Evolutionary conservation across 2,329 filamentous ascomycete genomes (phyloP).

Genomic region (Trematosphaeria pertusa): DNA sequence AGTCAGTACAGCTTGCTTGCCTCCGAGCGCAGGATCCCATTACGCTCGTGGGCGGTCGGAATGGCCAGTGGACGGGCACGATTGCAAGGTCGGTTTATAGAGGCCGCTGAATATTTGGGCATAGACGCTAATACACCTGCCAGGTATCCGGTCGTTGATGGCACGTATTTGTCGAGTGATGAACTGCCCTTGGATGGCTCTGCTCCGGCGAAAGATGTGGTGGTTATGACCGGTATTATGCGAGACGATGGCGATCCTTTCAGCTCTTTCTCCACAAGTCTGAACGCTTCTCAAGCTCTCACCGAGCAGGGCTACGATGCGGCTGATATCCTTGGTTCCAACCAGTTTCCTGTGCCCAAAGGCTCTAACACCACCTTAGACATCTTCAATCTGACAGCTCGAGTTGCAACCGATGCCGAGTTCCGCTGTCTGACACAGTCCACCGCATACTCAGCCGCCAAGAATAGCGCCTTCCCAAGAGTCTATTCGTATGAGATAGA

Average conservation of each 20-base stretch:
- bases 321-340: conserved; percentile 20
- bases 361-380: conserved; percentile 40
- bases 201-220: conserved; percentile 24
- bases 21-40: conserved; percentile 30
- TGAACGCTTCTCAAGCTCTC: conserved; percentile 29
- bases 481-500: conserved; percentile 43
- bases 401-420: conserved; percentile 37
- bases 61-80: conserved; percentile 10
- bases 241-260: conserved; percentile 42
- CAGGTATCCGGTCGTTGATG: conserved; percentile 44
- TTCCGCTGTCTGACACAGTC: conserved; percentile 43
- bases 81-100: conserved; percentile 17
- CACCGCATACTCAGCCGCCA: conserved; percentile 29
- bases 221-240: conserved; percentile 38
- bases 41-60: conserved; percentile 19
- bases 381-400: conserved; percentile 42
- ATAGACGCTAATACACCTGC: too few relatives aligned
- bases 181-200: conserved; percentile 27
- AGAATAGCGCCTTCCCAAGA: conserved; percentile 29
- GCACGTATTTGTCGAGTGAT: conserved; percentile 33
- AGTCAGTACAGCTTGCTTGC: conserved; percentile 27
- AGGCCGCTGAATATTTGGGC: too few relatives aligned
- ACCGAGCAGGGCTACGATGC: conserved; percentile 24
- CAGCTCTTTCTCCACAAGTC: conserved; percentile 29
- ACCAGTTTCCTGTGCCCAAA: conserved; percentile 28